Base-by-base conservation (phyloP, 2,329 filamentous ascomycete species). In the Pseudogymnoascus sp. region DNA sequence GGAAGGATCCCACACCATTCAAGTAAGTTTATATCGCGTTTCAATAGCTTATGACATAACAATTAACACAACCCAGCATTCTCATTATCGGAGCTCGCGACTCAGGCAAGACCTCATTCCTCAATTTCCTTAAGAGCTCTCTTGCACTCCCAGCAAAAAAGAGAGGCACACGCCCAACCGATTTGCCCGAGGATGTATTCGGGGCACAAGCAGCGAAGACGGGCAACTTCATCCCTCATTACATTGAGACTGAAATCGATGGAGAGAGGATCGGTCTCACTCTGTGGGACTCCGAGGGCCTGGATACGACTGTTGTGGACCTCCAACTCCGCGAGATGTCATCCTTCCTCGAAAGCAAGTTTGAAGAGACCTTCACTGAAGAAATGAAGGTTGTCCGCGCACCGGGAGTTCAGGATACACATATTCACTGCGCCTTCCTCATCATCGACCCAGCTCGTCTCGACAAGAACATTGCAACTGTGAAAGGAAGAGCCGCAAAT, bases 351-450 rank as follows among this genome's bases (percentile, higher is more conserved):
- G 95, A 99, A 80, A 93, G 90, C 80, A 98, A 98, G 77, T 99
- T 99, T 71, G 93, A 99, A 75, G 95, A 99, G 73, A 98, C 95
- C 0, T 96, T 99, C 75, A 86, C 86, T 60, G 95, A 99, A 78
- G 95, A 99, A 80, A 96, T 96, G 84, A 98, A 97, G 80, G 93
- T 99, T 57, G 83, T 97, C 67, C 90, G 95, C 71, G 92, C 93
- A 62, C 93, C 95, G 25, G 93, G 93, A 64, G 90, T 91, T 68
- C 90, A 92, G 75, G 95, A 99, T 79, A 97, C 93, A 61, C 95
- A 99, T 76, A 96, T 99, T 69, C 95, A 99, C 75, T 96, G 92
- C 69, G 92, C 92, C 63, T 96, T 99, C 77, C 82, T 98, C 64
- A 80, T 99, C 63, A 85, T 99, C 63, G 95, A 99, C 74, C 95